phyloP scores from a whole-genome alignment of 2,329 filamentous ascomycete genomes.

The Fusarium avenaceum region DNA sequence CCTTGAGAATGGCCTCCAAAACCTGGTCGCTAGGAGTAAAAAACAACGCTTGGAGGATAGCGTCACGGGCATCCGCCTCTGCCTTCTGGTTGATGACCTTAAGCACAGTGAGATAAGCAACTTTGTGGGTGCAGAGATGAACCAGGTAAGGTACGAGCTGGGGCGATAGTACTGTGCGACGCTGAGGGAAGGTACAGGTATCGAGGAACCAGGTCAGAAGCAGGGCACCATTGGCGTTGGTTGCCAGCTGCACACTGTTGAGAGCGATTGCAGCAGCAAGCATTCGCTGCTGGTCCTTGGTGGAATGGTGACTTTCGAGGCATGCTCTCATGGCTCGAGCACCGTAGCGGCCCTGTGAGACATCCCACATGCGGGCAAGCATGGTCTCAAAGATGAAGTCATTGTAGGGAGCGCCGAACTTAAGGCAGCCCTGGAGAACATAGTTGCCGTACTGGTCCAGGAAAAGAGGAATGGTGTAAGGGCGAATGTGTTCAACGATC shows the following conservation, averaged over 20 bases:
- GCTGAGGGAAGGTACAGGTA: constrained; percentile 94
- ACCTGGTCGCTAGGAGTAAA: constrained; percentile 89
- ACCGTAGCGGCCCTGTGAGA: constrained; percentile 92
- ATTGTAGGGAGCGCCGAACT: constrained; percentile 89
- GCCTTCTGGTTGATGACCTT: constrained; percentile 99
- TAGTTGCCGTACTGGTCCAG: constrained; percentile 99
- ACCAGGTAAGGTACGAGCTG: constrained; percentile 93
- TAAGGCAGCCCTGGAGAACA: constrained; percentile 94
- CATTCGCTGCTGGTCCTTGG: constrained; percentile 95
- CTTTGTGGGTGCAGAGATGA: constrained; percentile 97
- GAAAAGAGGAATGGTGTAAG: constrained; percentile 92
- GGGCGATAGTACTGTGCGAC: constrained; percentile 91
- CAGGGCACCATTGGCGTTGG: constrained; percentile 94
- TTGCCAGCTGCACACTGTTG: constrained; percentile 95
- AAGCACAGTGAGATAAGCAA: constrained; percentile 94
- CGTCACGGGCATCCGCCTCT: constrained; percentile 91
- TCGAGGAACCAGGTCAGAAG: constrained; percentile 98
- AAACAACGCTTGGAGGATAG: constrained; percentile 90
- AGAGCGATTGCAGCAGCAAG: constrained; percentile 95
- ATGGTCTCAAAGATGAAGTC: constrained; percentile 99
- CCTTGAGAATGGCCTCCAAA: constrained; percentile 89
- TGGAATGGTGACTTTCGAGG: constrained; percentile 93
- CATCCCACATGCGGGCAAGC: constrained; percentile 93
- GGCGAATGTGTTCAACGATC: constrained; percentile 86
- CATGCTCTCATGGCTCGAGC: constrained; percentile 97